A percentile compares a stretch with the other conserved stretches of the same genome.
phyloP scores from a whole-genome alignment of 805 yeast species.

The Candida schatavii region DNA sequence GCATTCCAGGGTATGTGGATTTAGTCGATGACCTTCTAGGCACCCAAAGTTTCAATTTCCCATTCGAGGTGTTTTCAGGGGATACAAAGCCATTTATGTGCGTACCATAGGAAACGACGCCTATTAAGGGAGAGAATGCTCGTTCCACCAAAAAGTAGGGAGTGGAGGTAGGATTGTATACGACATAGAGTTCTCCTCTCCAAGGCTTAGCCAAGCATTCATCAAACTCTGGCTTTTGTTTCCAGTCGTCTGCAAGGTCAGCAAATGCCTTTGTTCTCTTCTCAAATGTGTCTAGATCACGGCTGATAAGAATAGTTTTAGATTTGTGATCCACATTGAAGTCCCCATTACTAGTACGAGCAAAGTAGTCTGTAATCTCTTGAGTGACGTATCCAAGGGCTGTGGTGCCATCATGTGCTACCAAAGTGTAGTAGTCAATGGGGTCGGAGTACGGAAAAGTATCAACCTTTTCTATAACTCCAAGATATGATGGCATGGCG shows the following conservation, averaged over 20 bases:
- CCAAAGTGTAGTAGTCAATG: constrained; percentile 19
- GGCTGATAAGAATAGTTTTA: constrained; percentile 25
- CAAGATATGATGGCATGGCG: neutral
- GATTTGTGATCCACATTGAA: constrained; percentile 20
- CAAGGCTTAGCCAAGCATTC: constrained; percentile 55
- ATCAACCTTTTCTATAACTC: constrained; percentile 27
- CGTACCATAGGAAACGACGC: constrained; percentile 86
- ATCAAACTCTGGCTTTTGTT: constrained; percentile 22
- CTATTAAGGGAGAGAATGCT: constrained; percentile 75
- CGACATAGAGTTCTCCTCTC: constrained; percentile 81
- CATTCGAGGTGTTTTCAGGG: constrained; percentile 33
- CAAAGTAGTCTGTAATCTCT: constrained; percentile 21
- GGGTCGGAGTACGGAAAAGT: constrained; percentile 22
- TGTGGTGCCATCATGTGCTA: constrained; percentile 27
- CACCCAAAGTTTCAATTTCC: constrained; percentile 66
- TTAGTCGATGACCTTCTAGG: constrained; percentile 77
- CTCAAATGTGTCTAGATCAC: constrained; percentile 34
- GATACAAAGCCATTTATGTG: constrained; percentile 80
- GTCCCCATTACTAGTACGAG: constrained; percentile 6
- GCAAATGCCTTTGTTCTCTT: constrained; percentile 40
- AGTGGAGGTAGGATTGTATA: constrained; percentile 51
- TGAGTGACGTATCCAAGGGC: constrained; percentile 29
- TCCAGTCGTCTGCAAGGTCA: constrained; percentile 41
- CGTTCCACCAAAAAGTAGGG: constrained; percentile 77
- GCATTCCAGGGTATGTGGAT: constrained; percentile 85